phyloP scores from a whole-genome alignment of 1,284 basidiomycete genomes.

The Microbotryum intermedium region DNA sequence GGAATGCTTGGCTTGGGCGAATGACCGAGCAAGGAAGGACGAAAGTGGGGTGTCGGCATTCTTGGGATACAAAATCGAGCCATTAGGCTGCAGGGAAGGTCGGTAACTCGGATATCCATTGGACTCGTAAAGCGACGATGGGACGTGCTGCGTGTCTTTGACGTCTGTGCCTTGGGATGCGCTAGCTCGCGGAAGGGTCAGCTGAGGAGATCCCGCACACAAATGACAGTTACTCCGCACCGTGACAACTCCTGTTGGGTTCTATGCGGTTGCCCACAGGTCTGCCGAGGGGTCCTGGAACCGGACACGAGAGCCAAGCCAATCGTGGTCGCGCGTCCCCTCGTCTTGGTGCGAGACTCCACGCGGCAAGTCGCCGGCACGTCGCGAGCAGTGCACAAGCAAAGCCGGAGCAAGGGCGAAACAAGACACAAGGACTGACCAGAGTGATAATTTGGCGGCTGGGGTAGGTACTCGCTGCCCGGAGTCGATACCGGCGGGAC shows the following conservation, averaged over 20 bases:
- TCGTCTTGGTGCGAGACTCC: no score
- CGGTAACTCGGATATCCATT: neutral
- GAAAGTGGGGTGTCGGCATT: neutral
- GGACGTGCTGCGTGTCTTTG: slow-evolving; percentile 4
- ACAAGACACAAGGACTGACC: no score
- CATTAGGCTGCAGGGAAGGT: neutral
- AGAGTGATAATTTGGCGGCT: no score
- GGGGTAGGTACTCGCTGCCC: no score
- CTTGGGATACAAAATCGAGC: no score
- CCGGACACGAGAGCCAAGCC: no score
- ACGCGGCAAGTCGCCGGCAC: neutral
- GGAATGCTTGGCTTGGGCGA: neutral
- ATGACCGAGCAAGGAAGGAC: neutral
- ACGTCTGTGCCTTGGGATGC: slow-evolving; percentile 1
- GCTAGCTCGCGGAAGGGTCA: neutral
- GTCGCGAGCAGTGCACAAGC: no score
- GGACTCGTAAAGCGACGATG: neutral
- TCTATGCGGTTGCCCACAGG: neutral
- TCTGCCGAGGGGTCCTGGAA: no score
- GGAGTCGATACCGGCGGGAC: no score
- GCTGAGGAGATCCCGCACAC: neutral
- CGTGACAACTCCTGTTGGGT: no score
- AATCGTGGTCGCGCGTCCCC: neutral
- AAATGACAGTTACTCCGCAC: no score
- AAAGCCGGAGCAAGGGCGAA: no score